Evolutionary conservation across 2,329 filamentous ascomycete species (phyloP).

Genomic region (Colletotrichum zoysiae): DNA sequence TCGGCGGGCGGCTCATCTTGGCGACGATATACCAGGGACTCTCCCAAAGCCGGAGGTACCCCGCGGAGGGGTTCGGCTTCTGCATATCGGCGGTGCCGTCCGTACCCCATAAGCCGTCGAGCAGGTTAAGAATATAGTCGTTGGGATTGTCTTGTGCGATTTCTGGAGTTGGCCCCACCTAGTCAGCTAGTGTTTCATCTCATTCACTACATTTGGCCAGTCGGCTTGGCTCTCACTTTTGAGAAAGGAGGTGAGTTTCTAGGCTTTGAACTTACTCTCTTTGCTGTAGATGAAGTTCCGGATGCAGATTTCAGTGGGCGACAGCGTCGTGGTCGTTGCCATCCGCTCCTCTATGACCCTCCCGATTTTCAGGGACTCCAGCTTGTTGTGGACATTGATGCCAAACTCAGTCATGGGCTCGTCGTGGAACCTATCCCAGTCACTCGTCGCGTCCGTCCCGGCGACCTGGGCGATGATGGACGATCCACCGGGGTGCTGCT

Average conservation of each 20-base stretch:
- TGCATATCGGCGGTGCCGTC: slow-evolving; percentile 1
- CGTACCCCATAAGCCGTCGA: background rate
- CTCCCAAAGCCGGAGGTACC: background rate
- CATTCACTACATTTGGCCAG: background rate
- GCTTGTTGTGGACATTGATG: background rate
- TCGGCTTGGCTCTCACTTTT: background rate
- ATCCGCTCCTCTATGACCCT: background rate
- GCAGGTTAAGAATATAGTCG: background rate
- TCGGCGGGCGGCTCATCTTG: background rate
- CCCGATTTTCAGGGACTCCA: background rate
- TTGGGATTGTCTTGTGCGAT: too few species aligned
- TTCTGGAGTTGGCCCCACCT: background rate
- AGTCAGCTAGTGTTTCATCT: background rate
- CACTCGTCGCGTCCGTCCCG: background rate
- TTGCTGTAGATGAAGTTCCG: background rate
- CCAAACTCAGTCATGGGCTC: background rate
- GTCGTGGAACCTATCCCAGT: background rate
- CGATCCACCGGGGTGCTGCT: slow-evolving; percentile 7
- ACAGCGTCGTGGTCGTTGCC: background rate
- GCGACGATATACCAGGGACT: background rate
- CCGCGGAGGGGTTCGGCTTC: background rate
- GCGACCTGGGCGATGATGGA: background rate
- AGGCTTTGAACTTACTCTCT: background rate
- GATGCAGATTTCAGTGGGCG: background rate
- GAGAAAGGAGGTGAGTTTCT: background rate